Evolutionary conservation across 73 alveolate genomes (phyloP), one percentile per base, ranked within the genome.

Genomic region (Paramecium sexaurelia): DNA sequence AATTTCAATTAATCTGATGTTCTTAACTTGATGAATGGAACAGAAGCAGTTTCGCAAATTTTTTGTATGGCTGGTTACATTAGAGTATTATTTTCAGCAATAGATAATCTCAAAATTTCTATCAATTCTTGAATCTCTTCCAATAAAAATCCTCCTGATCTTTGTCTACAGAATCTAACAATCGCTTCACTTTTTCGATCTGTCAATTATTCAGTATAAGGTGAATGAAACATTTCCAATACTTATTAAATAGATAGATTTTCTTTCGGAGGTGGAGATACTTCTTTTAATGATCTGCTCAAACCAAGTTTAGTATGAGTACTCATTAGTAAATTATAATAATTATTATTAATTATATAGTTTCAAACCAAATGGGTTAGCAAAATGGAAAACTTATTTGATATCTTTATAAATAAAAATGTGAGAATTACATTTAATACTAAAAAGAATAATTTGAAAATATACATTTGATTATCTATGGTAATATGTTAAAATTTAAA

Each of bases 61-160:
- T 88, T 88, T 88, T 88, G 22, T 17, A 88, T 88, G 13, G 94
- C 94, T 13, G 94, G 83, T 22, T 75, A 37, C 94, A 88, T 88
- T 40, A 56, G 39, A 8, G 51, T 7, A 69, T 88, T 88, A 22
- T 41, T 68, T 43, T 88, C 94, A 39, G 89, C 94, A 24, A 88
- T 88, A n/a, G 91, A 37, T 29, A 68, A 69, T 40, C 51, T 55
- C 43, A 88, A 32, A 41, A 88, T 88, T 20, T 88, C 87, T 57
- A 75, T 68, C n/a, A 88, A 82, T 47, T 75, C 75, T 41, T 67
- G 24, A 6, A 88, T 88, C 55, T 88, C 94, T 45, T 88, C 75
- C 39, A 68, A 71, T 29, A 68, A 61, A 33, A 88, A 88, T 20
- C 94, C 94, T 19, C 75, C 90, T 39, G 82, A 35, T 88, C 94